phyloP scores from a whole-genome alignment of 2,329 filamentous ascomycete species.

The Calonectria naviculata region DNA sequence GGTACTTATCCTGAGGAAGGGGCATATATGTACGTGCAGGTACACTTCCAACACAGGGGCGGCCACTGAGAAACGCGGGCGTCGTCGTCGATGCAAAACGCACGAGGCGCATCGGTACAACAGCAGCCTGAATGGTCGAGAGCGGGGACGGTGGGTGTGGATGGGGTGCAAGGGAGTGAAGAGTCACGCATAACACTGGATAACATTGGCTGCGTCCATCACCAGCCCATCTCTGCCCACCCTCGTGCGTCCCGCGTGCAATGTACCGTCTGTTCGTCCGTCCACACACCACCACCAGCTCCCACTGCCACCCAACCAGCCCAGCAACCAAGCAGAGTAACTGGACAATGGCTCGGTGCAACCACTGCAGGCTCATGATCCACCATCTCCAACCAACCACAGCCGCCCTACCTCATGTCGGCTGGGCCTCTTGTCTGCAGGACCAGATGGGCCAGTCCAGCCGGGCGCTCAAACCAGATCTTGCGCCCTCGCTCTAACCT shows the following conservation, averaged over 20 bases:
- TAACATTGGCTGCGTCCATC: slow-evolving; percentile 10
- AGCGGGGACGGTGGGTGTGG: slow-evolving; percentile 2
- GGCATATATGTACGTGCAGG: slow-evolving; percentile 23
- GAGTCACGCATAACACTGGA: slow-evolving; percentile 21
- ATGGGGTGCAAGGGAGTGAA: slow-evolving; percentile 7
- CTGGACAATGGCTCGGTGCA: background rate
- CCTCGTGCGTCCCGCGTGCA: slow-evolving; percentile 11
- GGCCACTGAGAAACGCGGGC: slow-evolving; percentile 2
- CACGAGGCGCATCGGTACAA: slow-evolving; percentile 14
- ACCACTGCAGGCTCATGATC: background rate
- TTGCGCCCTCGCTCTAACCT: background rate
- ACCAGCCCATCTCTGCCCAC: slow-evolving; percentile 23
- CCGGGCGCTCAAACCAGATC: slow-evolving; percentile 15
- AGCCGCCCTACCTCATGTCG: background rate
- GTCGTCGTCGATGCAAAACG: slow-evolving; percentile 18
- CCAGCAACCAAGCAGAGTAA: background rate
- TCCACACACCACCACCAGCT: slow-evolving; percentile 8
- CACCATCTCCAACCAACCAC: slow-evolving; percentile 4
- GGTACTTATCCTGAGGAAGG: slow-evolving; percentile 22
- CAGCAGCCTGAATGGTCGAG: slow-evolving; percentile 12
- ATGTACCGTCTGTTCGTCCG: slow-evolving; percentile 4
- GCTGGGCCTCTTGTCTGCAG: slow-evolving; percentile 15
- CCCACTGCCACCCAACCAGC: slow-evolving; percentile 5
- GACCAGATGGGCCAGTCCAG: slow-evolving; percentile 9
- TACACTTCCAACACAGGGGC: slow-evolving; percentile 18